Base-by-base conservation (phyloP, 352 stramenopile species). In the Thalassiosira exigua region DNA sequence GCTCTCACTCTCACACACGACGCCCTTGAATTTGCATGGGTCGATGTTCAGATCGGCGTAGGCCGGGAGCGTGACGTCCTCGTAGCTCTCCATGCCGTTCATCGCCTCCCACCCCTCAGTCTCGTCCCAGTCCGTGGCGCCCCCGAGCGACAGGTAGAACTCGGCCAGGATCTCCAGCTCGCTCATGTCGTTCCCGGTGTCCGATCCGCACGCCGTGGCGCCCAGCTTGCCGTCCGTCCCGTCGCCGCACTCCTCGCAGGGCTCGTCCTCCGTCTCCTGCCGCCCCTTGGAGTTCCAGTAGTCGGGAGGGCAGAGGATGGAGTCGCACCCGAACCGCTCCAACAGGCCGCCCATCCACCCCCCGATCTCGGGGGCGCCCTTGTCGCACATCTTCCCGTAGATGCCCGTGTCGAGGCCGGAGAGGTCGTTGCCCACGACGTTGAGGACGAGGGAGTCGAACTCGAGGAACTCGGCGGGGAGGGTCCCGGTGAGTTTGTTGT, bases 371-470 rank as follows among this genome's bases (percentile, higher is more conserved):
- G 9, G 22, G 52, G 24, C 29, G 12, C 68, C 69, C 5, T 59
- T 12, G 12, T 84, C 65, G 46, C 89, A 94, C 50, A 75, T 65
- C 0, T 81, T 32, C 7, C 12, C 2, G 33, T 75, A 88, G 50
- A 91, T 72, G 1, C 56, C 41, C 0, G 19, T 2, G 27, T 77
- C 90, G 42, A 91, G 69, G 4, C 61, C 50, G 0, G 51, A 78
- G 36, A 94, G 87, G 36, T 84, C 67, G 62, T 94, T 94, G 1
- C 88, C 87, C n/a, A 76, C 62, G 2, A 91, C n/a, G 58, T 90
- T 71, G n/a, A 94, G 72, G 32, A 77, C 76, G 11, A 94, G 41
- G 1, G 51, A 58, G 32, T 75, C 42, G 58, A 93, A 94, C n/a
- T 80, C 52, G 11, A 66, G 24, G 26, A 92, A 75, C 7, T 59